Base-by-base conservation (phyloP, 2,329 filamentous ascomycete genomes). In the Teratosphaeria epicoccoides region DNA sequence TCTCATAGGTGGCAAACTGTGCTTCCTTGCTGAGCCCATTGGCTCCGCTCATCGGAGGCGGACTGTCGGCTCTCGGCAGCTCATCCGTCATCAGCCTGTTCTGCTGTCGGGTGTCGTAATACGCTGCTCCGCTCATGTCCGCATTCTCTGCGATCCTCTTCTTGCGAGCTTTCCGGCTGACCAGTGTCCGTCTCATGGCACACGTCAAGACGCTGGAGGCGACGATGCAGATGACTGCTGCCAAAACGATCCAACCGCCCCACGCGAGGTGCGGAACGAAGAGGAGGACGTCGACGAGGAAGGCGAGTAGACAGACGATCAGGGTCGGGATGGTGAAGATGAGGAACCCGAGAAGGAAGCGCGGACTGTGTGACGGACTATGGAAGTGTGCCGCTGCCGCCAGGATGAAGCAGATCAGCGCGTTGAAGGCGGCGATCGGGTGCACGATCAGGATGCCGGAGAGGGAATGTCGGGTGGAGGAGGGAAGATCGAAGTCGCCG, bases 71-170 rank as follows among this genome's bases (percentile, higher is more conserved):
- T 59, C 73, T 71, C 24, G 73, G 71, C 24, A 73, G 63, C n/a
- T 59, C 55, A 52, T 61, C 55, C 24, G 44, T 61, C 62, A 43
- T 64, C 43, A 59, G 44, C 23, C 56, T 78, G 71, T 63, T 55
- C 57, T 65, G 52, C 4, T 61, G 63, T 63, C 76, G 68, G 65
- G 73, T 71, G 60, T 72, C 68, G 70, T 94, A 96, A 67, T 85
- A 96, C 65, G 90, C 93, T 63, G 93, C 83, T 24, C 91, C 91
- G 66, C 87, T 97, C 90, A 97, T 97, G 67, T 97, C 90, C 6
- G 90, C 88, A 66, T 97, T 95, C 68, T 94, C 87, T 2, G 83
- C 88, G 65, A 97, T 94, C 45, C 88, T 82, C 74, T 84, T 88
- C 76, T 93, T 90, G 56, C 90, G 81, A n/a, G 90, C 87, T 73